phyloP scores from a whole-genome alignment of 148 eudicot species.

The Vaccinium corymbosum region DNA sequence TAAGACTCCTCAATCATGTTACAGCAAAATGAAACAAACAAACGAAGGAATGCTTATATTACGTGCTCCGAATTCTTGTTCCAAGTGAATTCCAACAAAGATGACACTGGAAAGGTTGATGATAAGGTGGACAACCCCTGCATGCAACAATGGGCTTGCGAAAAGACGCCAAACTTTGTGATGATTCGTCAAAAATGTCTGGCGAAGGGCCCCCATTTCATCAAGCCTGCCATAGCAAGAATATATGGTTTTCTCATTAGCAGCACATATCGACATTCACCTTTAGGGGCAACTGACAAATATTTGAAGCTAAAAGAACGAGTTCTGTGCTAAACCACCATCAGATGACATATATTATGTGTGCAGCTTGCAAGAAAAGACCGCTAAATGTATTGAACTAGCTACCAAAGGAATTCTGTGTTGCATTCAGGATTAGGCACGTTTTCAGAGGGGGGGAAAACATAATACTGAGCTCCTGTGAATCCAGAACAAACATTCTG shows the following conservation, averaged over 20 bases:
- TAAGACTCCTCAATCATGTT: neutral
- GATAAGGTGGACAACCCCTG: conserved; percentile 62
- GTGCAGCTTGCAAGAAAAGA: neutral
- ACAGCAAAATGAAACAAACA: neutral
- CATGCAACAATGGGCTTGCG: conserved; percentile 58
- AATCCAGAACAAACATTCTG: neutral
- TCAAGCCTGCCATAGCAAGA: conserved; percentile 46
- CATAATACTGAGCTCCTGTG: neutral
- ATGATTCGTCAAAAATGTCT: conserved; percentile 27
- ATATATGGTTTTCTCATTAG: neutral
- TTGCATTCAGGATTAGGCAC: neutral
- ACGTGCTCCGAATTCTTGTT: conserved; percentile 82
- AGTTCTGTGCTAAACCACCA: neutral
- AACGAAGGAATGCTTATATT: conserved; percentile 10
- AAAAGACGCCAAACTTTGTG: conserved; percentile 59
- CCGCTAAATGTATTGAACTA: neutral
- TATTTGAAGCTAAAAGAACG: neutral
- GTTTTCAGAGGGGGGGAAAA: neutral
- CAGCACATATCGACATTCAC: neutral
- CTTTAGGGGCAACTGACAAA: neutral
- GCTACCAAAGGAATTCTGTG: neutral
- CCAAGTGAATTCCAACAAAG: conserved; percentile 68
- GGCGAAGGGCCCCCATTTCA: conserved; percentile 61
- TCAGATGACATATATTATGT: neutral
- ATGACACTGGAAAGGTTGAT: conserved; percentile 50